Evolutionary conservation across 306 rosid species (phyloP).

Genomic region (Acacia melanoxylon): DNA sequence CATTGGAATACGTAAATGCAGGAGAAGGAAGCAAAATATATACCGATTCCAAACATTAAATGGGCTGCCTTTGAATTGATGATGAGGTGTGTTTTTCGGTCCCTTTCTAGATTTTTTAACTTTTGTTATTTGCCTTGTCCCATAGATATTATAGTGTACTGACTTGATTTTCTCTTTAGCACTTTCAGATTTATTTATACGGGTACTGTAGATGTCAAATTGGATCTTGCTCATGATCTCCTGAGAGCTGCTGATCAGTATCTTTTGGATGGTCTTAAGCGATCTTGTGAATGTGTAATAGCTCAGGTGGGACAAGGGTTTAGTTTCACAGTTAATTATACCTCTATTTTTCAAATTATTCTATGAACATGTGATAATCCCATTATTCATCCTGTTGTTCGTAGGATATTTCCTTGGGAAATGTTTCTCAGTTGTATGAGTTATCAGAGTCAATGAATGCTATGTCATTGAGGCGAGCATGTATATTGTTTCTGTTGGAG

Average conservation of each 20-base stretch:
- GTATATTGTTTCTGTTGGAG: slow-evolving; percentile 57
- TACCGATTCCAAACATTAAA: slow-evolving; percentile 85
- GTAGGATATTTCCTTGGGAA: slow-evolving; percentile 56
- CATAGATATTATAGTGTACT: background rate
- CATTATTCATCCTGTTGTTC: background rate
- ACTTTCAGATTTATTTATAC: slow-evolving; percentile 61
- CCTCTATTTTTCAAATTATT: background rate
- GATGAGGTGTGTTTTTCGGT: slow-evolving; percentile 63
- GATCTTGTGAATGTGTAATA: slow-evolving; percentile 56
- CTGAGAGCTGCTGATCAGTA: slow-evolving; percentile 79
- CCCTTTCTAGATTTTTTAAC: background rate
- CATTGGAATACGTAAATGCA: slow-evolving; percentile 22
- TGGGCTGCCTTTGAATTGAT: slow-evolving; percentile 86
- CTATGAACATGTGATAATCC: slow-evolving; percentile 1
- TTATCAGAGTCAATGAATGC: slow-evolving; percentile 65
- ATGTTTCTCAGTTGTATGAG: slow-evolving; percentile 48
- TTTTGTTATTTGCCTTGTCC: background rate
- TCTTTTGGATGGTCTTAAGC: slow-evolving; percentile 68
- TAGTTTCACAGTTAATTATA: background rate
- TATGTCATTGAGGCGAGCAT: slow-evolving; percentile 48
- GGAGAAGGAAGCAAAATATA: slow-evolving; percentile 54
- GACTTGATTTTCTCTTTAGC: slow-evolving; percentile 8
- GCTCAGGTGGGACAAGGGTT: slow-evolving; percentile 48
- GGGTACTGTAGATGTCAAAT: slow-evolving; percentile 49
- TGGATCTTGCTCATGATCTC: slow-evolving; percentile 60